phyloP scores from a whole-genome alignment of 805 yeast species.

The Metschnikowia anglica region DNA sequence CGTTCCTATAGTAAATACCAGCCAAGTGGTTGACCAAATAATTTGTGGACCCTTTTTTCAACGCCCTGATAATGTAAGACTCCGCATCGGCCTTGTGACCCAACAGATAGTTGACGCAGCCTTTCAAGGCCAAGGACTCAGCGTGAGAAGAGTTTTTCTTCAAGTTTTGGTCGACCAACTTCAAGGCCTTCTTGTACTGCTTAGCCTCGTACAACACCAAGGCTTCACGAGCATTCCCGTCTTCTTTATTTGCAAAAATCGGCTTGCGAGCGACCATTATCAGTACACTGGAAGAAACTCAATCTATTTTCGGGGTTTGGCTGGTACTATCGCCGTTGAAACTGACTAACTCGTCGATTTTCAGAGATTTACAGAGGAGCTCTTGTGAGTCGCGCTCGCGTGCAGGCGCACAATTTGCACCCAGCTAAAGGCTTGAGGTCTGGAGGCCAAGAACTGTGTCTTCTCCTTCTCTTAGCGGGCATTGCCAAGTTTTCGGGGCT shows the following conservation, averaged over 20 bases:
- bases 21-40: conserved; percentile 80
- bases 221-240: conserved; percentile 74
- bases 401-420: conserved; percentile 8
- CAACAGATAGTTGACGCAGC: conserved; percentile 60
- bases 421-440: too few relatives aligned
- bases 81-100: conserved; percentile 64
- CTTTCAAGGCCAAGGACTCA: conserved; percentile 83
- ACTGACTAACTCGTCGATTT: neutral
- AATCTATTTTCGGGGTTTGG: too few relatives aligned
- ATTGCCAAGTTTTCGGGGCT: too few relatives aligned
- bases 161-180: conserved; percentile 68
- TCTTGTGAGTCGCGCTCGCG: neutral
- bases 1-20: conserved; percentile 76
- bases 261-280: conserved; percentile 26
- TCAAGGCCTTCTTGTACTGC: conserved; percentile 83
- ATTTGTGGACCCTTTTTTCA: conserved; percentile 56
- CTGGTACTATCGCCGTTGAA: neutral
- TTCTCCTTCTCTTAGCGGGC: too few relatives aligned
- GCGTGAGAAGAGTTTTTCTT: conserved; percentile 76
- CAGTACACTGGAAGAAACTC: too few relatives aligned
- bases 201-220: conserved; percentile 78
- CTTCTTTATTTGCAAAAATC: conserved; percentile 57
- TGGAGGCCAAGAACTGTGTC: too few relatives aligned
- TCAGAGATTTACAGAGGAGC: neutral
- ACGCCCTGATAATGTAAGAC: conserved; percentile 57